A percentile compares a stretch with the other conserved stretches of the same genome.
Conservation (phyloP, 495 filamentous ascomycete genomes). For the Talaromyces nanjingensis region DNA sequence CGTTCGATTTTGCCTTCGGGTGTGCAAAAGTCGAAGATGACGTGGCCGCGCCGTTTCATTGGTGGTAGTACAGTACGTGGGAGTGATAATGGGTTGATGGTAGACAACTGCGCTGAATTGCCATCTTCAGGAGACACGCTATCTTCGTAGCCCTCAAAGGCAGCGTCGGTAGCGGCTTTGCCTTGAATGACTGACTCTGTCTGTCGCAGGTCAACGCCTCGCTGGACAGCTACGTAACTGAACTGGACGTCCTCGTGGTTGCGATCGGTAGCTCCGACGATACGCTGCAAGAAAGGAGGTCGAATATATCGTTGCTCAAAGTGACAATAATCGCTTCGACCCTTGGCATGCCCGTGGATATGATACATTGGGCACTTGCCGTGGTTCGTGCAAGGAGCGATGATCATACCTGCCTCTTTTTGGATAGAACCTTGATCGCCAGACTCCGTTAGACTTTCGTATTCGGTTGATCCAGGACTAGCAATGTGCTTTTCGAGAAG, state of each 20-base stretch:
- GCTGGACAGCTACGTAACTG: conserved; percentile 82
- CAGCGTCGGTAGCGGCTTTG: conserved; percentile 36
- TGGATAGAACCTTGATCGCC: conserved; percentile 26
- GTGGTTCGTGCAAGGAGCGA: conserved; percentile 95
- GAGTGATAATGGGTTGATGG: conserved; percentile 56
- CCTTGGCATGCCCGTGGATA: conserved; percentile 53
- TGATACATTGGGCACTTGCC: conserved; percentile 81
- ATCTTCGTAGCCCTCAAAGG: conserved; percentile 45
- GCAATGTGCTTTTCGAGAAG: conserved; percentile 71
- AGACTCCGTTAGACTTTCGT: conserved; percentile 32
- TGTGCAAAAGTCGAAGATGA: conserved; percentile 87
- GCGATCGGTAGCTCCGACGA: conserved; percentile 58
- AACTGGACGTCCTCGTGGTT: conserved; percentile 90
- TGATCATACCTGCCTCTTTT: conserved; percentile 80
- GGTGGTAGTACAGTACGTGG: conserved; percentile 74
- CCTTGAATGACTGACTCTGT: conserved; percentile 32
- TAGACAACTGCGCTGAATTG: conserved; percentile 2
- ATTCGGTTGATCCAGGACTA: conserved; percentile 49
- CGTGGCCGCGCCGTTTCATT: conserved; percentile 79
- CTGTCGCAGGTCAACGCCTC: conserved; percentile 54
- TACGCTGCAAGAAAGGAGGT: conserved; percentile 71
- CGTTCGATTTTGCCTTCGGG: conserved; percentile 81
- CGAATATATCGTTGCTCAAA: conserved; percentile 86
- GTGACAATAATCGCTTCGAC: conserved; percentile 84
- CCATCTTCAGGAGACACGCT: conserved; percentile 6